A percentile compares a stretch with the other conserved stretches of the same genome.
These are phyloP conservation scores for Solanum sitiens DNA, from an alignment of 257 asterid genomes.

Conservation along the genomic window DNA sequence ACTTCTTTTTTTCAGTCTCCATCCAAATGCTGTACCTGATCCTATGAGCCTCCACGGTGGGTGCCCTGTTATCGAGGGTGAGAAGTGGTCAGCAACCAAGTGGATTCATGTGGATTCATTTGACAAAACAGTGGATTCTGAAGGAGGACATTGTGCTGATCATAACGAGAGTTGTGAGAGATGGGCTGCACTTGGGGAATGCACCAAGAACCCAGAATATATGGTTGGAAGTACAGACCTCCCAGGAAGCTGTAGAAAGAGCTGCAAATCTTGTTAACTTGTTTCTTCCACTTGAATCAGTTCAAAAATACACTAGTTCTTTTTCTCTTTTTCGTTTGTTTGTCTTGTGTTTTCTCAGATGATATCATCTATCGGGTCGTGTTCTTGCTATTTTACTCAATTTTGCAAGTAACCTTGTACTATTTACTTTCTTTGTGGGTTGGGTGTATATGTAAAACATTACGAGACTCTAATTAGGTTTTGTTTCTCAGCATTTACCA, in stretches of 20 bases:
- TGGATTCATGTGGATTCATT: conserved; percentile 92
- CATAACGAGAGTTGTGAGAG: conserved; percentile 46
- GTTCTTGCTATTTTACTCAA: background rate
- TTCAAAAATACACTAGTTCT: background rate
- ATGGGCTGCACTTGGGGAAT: conserved; percentile 97
- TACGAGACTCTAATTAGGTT: background rate
- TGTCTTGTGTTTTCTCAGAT: background rate
- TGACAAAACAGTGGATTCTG: conserved; percentile 41
- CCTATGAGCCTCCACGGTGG: conserved; percentile 85
- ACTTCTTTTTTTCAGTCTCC: conserved; percentile 76
- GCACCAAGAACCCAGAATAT: conserved; percentile 80
- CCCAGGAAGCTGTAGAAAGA: conserved; percentile 82
- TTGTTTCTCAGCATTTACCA: background rate
- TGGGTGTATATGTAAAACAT: background rate
- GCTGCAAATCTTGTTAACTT: conserved; percentile 68
- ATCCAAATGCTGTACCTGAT: conserved; percentile 69
- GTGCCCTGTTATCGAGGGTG: conserved; percentile 88
- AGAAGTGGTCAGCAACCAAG: conserved; percentile 98
- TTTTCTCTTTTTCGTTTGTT: background rate
- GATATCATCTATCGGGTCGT: background rate
- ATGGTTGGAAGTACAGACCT: conserved; percentile 80
- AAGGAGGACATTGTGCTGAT: conserved; percentile 49
- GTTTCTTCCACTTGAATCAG: background rate
- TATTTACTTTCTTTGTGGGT: background rate
- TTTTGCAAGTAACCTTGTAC: background rate